These are phyloP conservation scores for Sphagnurus paluster DNA, from an alignment of 1,284 basidiomycete genomes.

Conservation along the genomic window DNA sequence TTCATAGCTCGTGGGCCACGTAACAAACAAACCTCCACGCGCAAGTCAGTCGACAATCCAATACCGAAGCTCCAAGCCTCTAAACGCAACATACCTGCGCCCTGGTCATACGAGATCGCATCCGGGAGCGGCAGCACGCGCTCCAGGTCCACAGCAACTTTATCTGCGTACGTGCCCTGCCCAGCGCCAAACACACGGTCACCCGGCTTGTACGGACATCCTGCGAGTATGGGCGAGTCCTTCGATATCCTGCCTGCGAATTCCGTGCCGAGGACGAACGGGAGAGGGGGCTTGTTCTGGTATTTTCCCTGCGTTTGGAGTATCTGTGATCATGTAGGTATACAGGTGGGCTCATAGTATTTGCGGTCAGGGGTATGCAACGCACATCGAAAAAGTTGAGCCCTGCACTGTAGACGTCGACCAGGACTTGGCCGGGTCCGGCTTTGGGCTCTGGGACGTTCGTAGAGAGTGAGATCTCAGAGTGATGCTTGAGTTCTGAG, in stretches of 20 bases:
- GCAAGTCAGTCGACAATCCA: not conserved
- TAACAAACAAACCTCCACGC: slow-evolving; percentile 71
- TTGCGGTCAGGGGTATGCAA: slow-evolving; percentile 76
- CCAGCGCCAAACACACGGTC: slow-evolving; percentile 89
- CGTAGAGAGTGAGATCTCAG: slow-evolving; percentile 56
- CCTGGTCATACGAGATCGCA: slow-evolving; percentile 35
- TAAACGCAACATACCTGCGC: slow-evolving; percentile 34
- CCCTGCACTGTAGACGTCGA: slow-evolving; percentile 80
- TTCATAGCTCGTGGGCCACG: slow-evolving; percentile 92
- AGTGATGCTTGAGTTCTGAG: slow-evolving; percentile 72
- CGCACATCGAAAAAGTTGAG: slow-evolving; percentile 82
- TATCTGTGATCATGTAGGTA: slow-evolving; percentile 46
- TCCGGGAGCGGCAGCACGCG: slow-evolving; percentile 39
- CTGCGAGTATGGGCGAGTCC: slow-evolving; percentile 79
- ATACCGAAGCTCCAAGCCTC: too few species aligned
- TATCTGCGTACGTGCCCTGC: slow-evolving; percentile 82
- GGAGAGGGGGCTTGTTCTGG: slow-evolving; percentile 80
- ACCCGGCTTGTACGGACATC: slow-evolving; percentile 80
- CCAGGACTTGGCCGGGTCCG: slow-evolving; percentile 63
- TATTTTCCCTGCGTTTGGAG: slow-evolving; percentile 88
- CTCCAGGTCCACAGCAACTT: slow-evolving; percentile 54
- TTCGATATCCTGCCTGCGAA: slow-evolving; percentile 80
- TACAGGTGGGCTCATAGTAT: slow-evolving; percentile 20
- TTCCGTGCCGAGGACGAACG: slow-evolving; percentile 84
- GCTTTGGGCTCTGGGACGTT: slow-evolving; percentile 64